Evolutionary conservation across 2,329 filamentous ascomycete species (phyloP).

Genomic region (Sphaerulina vaccinii): DNA sequence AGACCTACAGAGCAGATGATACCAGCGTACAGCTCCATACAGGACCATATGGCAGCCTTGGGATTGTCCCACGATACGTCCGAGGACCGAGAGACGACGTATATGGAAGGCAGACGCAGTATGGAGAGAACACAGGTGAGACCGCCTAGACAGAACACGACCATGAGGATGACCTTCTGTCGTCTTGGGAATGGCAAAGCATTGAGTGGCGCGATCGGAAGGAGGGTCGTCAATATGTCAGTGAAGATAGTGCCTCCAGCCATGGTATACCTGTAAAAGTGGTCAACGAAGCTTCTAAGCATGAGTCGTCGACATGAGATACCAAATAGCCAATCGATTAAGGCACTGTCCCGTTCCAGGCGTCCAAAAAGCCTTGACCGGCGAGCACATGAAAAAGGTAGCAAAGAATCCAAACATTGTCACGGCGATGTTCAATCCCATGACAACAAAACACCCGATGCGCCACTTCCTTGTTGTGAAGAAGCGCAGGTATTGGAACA

Average conservation of each 20-base stretch:
- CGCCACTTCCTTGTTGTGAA: slow-evolving; percentile 22
- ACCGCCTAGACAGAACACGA: slow-evolving; percentile 35
- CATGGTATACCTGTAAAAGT: slow-evolving; percentile 23
- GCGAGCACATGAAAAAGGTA: slow-evolving; percentile 33
- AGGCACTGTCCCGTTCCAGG: slow-evolving; percentile 24
- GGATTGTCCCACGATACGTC: slow-evolving; percentile 29
- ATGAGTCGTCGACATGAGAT: background rate
- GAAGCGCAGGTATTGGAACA: slow-evolving; percentile 27
- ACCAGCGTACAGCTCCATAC: slow-evolving; percentile 26
- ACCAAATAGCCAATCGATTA: slow-evolving; percentile 30
- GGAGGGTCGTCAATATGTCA: slow-evolving; percentile 33
- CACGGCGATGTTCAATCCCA: slow-evolving; percentile 28
- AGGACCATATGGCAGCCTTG: slow-evolving; percentile 23
- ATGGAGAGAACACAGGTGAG: slow-evolving; percentile 28
- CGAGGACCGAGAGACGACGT: slow-evolving; percentile 21
- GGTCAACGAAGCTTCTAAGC: slow-evolving; percentile 23
- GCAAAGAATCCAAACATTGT: slow-evolving; percentile 30
- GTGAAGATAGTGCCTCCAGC: slow-evolving; percentile 34
- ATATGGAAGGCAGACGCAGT: slow-evolving; percentile 26
- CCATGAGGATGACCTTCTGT: slow-evolving; percentile 33
- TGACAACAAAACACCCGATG: slow-evolving; percentile 20
- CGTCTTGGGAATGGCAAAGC: slow-evolving; percentile 28
- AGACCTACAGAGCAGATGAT: slow-evolving; percentile 28
- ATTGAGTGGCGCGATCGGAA: slow-evolving; percentile 35
- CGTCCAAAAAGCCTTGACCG: slow-evolving; percentile 33